Percentiles rank a stretch among this genome's conserved stretches.
phyloP scores from a whole-genome alignment of 2,329 filamentous ascomycete genomes.

The Fusarium drepaniforme region DNA sequence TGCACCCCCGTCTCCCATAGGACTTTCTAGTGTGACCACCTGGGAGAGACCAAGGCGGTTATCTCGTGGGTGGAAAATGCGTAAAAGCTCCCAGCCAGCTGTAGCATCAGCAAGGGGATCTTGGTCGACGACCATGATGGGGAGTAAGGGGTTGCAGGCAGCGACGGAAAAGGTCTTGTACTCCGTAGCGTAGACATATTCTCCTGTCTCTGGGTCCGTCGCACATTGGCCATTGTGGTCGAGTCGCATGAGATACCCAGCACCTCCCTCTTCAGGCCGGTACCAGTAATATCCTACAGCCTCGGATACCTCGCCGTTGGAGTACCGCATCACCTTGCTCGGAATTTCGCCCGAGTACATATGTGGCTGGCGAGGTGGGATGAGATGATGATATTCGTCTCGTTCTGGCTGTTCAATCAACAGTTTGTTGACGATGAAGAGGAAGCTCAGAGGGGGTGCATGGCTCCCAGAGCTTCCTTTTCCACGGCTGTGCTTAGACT shows the following conservation, averaged over 20 bases:
- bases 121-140: conserved; percentile 47
- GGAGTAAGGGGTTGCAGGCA: conserved; percentile 52
- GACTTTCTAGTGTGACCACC: conserved; percentile 38
- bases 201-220: too few species aligned
- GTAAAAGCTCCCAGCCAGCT: conserved; percentile 45
- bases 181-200: background rate
- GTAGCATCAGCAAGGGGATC: conserved; percentile 26
- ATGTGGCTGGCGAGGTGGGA: conserved; percentile 44
- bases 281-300: conserved; percentile 41
- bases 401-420: conserved; percentile 24
- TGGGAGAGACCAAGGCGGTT: conserved; percentile 44
- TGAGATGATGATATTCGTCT: conserved; percentile 37
- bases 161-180: conserved; percentile 50
- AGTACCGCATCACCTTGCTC: conserved; percentile 54
- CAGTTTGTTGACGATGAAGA: conserved; percentile 56
- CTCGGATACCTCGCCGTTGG: conserved; percentile 44
- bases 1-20: conserved; percentile 20
- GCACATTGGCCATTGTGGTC: background rate
- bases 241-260: background rate
- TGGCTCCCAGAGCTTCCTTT: conserved; percentile 19
- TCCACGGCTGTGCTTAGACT: conserved; percentile 14
- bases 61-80: conserved; percentile 41
- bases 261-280: too few species aligned
- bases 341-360: conserved; percentile 44
- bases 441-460: conserved; percentile 44